Base-by-base conservation (phyloP, 2,329 filamentous ascomycete species). In the Fusarium brachygibbosum region DNA sequence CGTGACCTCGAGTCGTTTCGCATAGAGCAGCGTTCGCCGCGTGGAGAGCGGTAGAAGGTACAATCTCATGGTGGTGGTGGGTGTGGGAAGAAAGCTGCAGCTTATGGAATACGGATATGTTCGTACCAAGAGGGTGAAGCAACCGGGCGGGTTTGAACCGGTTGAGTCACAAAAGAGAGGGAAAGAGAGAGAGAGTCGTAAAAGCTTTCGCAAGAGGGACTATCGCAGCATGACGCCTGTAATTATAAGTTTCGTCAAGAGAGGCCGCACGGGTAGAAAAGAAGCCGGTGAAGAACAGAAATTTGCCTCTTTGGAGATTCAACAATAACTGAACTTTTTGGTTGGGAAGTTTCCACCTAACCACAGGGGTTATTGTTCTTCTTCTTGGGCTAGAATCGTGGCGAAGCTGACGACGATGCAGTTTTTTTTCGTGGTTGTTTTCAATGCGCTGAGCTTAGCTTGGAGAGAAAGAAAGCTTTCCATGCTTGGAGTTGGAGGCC, bases 21-120 rank as follows among this genome's bases (percentile, higher is more conserved):
- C 97, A 84, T 97, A 98, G 75, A 99, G 89, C 67, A 99, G 88
- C 52, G 93, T 94, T 76, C 94, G 91, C 76, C 92, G 89, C 71
- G 94, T 97, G 63, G 95, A 97, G 75, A 99, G 91, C 67, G 96
- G 96, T 59, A 99, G 88, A 69, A 99, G 90, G 82, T 94, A 97
- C 80, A 99, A 87, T 79, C 94, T 93, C 96, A 99, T 98, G 65
- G 77, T 81, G 68, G 9, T 37, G 31, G 35, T 52, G 17, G 45
- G 37, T 63, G 23, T 23, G 31, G 16, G n/a, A 35, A n/a, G n/a
- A 29, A 29, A 29, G 23, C n/a, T 35, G 29, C 31, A 32, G 31
- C 25, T 44, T 45, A n/a, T 32, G 44, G 32, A 42, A 46, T 56
- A 57, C 40, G 45, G 46, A 38, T 25, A 34, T 45, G 46, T 35